Percentiles rank a stretch among this genome's conserved stretches.
Conservation (phyloP, 2,329 filamentous ascomycete species). For the Fusarium sp. region DNA sequence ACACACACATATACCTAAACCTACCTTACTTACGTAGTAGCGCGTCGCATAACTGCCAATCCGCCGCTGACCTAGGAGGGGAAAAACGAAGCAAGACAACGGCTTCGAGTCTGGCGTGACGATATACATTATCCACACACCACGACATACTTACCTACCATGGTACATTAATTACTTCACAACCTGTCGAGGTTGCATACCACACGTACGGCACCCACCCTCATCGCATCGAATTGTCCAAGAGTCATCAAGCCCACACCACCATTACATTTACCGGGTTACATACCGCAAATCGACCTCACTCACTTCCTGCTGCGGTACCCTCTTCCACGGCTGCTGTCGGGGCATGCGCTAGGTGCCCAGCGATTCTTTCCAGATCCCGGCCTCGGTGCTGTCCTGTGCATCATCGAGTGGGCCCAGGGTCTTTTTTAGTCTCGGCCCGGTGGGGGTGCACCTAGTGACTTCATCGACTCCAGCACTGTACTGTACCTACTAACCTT, state of each 20-base stretch:
- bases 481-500: conserved; percentile 7
- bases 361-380: conserved; percentile 14
- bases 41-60: conserved; percentile 1
- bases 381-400: conserved; percentile 21
- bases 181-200: not conserved
- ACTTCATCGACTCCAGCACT: not conserved
- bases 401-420: conserved; percentile 33
- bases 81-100: conserved; percentile 30
- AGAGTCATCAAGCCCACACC: conserved; percentile 21
- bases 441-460: conserved; percentile 6
- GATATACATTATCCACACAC: conserved; percentile 8
- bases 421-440: conserved; percentile 23
- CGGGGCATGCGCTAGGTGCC: conserved; percentile 1
- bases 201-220: not conserved
- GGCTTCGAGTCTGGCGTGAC: conserved; percentile 28
- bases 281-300: conserved; percentile 27
- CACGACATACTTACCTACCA: not conserved
- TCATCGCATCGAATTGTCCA: not conserved
- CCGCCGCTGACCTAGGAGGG: conserved; percentile 25
- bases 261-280: conserved; percentile 21
- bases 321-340: conserved; percentile 22
- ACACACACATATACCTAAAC: not conserved
- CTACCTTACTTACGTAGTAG: not conserved
- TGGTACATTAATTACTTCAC: conserved; percentile 1
- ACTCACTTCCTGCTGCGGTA: conserved; percentile 5